Conservation (phyloP, 495 filamentous ascomycete species). For the Hypoxylon fragiforme region DNA sequence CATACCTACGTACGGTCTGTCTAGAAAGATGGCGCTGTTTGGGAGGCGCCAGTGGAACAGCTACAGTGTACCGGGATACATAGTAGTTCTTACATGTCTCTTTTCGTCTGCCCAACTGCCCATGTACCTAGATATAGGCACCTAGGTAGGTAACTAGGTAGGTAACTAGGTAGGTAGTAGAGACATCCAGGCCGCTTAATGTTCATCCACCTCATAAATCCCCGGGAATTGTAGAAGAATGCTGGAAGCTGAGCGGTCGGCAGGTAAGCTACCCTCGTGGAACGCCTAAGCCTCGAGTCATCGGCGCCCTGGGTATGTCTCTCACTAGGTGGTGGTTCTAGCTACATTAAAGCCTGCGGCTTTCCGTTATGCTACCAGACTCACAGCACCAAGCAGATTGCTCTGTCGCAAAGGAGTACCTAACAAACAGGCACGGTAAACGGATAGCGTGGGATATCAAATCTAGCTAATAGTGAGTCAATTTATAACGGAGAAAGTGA, state of each 20-base stretch:
- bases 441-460: slow-evolving; percentile 6
- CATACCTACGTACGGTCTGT: no score
- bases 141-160: no score
- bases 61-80: slow-evolving; percentile 5
- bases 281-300: slow-evolving; percentile 39
- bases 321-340: slow-evolving; percentile 30
- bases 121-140: no score
- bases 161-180: no score
- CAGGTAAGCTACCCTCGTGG: slow-evolving; percentile 27
- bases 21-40: no score
- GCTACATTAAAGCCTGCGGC: slow-evolving; percentile 30
- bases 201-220: slow-evolving; percentile 2
- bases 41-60: slow-evolving; percentile 3
- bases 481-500: background rate
- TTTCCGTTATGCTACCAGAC: slow-evolving; percentile 29
- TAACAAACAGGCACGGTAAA: slow-evolving; percentile 24
- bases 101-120: no score
- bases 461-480: background rate
- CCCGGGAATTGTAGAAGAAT: background rate
- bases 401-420: slow-evolving; percentile 16
- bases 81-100: no score
- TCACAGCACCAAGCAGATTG: slow-evolving; percentile 31
- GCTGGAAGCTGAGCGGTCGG: slow-evolving; percentile 18
- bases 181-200: slow-evolving; percentile 5
- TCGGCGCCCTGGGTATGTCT: slow-evolving; percentile 28